These are phyloP conservation scores for Astragalus glycyphyllos DNA, from an alignment of 306 rosid species.

Conservation along the genomic window DNA sequence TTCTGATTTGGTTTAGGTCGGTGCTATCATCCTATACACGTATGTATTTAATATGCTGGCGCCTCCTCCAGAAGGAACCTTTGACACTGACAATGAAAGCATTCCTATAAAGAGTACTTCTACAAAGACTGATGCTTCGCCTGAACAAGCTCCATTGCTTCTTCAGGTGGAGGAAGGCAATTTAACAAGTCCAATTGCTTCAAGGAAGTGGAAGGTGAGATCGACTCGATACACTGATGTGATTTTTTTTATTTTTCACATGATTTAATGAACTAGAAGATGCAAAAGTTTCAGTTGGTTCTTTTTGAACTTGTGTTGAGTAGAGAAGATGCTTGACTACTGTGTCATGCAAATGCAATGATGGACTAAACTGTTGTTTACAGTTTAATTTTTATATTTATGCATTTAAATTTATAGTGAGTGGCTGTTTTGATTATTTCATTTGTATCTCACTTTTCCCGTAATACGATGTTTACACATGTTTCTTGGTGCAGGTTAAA, in stretches of 20 bases:
- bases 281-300: conserved; percentile 18
- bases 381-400: too few relatives aligned
- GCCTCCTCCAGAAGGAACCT: conserved; percentile 94
- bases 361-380: too few relatives aligned
- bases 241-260: neutral
- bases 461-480: too few relatives aligned
- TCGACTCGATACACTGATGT: conserved; percentile 23
- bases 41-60: conserved; percentile 91
- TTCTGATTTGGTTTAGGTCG: conserved; percentile 68
- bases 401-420: too few relatives aligned
- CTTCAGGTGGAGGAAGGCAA: conserved; percentile 52
- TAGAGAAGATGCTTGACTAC: too few relatives aligned
- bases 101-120: conserved; percentile 60
- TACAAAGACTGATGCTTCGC: conserved; percentile 39
- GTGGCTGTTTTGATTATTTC: too few relatives aligned
- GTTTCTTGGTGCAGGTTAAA: conserved; percentile 65
- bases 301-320: too few relatives aligned
- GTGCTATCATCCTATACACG: conserved; percentile 93
- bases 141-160: conserved; percentile 78
- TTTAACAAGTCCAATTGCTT: conserved; percentile 44
- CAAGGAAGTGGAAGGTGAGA: conserved; percentile 63
- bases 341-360: too few relatives aligned
- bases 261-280: conserved; percentile 19
- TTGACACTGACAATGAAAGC: conserved; percentile 62
- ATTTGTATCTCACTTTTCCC: too few relatives aligned